phyloP scores from a whole-genome alignment of 2,329 filamentous ascomycete species.

The Hypoxylon sp. region DNA sequence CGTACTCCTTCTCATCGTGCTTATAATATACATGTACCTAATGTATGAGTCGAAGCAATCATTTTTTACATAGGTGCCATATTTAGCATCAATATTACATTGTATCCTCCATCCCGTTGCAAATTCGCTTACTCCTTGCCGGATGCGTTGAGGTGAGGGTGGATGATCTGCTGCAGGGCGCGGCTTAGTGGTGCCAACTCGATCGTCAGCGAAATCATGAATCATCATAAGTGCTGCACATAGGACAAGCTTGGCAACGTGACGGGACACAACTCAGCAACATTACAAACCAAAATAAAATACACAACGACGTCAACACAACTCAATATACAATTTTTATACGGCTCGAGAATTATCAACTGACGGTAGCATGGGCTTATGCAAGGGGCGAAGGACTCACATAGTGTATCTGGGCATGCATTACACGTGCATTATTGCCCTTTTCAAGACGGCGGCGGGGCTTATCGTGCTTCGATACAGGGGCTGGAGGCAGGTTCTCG shows the following conservation, averaged over 20 bases:
- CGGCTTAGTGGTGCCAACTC: conserved; percentile 20
- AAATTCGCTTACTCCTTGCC: neutral
- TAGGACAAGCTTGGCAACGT: neutral
- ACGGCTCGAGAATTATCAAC: neutral
- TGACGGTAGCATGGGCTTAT: conserved; percentile 10
- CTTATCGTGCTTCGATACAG: neutral
- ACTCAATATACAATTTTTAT: neutral
- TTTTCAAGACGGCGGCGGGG: conserved; percentile 11
- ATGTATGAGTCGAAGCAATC: neutral
- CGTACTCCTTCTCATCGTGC: neutral
- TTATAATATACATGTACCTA: too few relatives aligned
- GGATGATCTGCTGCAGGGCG: conserved; percentile 9
- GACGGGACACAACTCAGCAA: neutral
- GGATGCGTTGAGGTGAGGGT: conserved; percentile 2
- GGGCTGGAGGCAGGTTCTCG: neutral
- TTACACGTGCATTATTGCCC: conserved; percentile 29
- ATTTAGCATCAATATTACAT: neutral
- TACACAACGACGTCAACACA: neutral
- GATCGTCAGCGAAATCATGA: conserved; percentile 29
- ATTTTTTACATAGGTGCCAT: neutral
- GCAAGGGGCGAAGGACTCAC: conserved; percentile 23
- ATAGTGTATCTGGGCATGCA: conserved; percentile 9
- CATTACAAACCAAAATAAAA: neutral
- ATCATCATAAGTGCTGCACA: conserved; percentile 22
- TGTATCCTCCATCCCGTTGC: neutral